These are phyloP conservation scores for Mitragyna speciosa DNA, from an alignment of 257 asterid genomes.

Conservation along the genomic window DNA sequence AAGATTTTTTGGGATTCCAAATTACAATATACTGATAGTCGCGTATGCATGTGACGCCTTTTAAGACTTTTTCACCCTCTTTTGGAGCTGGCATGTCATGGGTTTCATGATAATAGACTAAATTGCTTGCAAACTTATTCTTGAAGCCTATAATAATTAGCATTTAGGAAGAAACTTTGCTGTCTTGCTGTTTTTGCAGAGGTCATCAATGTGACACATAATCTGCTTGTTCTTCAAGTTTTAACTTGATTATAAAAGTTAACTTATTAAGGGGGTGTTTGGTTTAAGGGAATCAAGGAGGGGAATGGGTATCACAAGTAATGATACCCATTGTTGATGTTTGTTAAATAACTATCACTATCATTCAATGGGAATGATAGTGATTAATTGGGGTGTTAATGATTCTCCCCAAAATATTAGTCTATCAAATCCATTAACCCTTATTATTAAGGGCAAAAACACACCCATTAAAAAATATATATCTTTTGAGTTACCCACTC, in stretches of 20 bases:
- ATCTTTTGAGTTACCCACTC: no score
- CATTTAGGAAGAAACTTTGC: neutral
- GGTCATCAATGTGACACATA: neutral
- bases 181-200: neutral
- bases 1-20: neutral
- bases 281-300: no score
- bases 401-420: no score
- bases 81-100: constrained; percentile 10
- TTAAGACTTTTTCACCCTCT: neutral
- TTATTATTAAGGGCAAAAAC: no score
- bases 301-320: no score
- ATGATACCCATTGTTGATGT: no score
- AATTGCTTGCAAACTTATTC: constrained; percentile 1
- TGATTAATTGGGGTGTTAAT: no score
- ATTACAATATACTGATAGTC: neutral
- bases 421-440: no score
- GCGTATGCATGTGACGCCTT: constrained; percentile 12
- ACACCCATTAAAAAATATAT: no score
- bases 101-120: neutral
- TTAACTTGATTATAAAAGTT: neutral
- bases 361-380: no score
- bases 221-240: constrained; percentile 9
- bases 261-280: no score
- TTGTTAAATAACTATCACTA: no score
- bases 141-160: constrained; percentile 1